Conservation (phyloP, 2,329 filamentous ascomycete genomes). For the Septoria linicola region DNA sequence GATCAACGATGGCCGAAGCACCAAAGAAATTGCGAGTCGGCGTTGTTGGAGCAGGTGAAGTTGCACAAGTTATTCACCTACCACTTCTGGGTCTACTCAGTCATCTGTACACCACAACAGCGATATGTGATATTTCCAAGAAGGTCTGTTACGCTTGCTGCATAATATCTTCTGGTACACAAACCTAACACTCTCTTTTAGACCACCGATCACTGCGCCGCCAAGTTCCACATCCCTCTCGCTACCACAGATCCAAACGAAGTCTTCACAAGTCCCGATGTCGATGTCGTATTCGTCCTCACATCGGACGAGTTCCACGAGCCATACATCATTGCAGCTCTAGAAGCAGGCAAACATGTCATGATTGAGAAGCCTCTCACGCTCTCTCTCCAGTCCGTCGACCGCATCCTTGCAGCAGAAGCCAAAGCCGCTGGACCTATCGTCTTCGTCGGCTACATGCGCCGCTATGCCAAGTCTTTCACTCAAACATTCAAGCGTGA, state of each 20-base stretch:
- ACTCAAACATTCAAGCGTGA: conserved; percentile 54
- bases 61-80: conserved; percentile 51
- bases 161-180: neutral
- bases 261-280: conserved; percentile 45
- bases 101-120: conserved; percentile 48
- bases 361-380: conserved; percentile 62
- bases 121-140: conserved; percentile 55
- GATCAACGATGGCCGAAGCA: conserved; percentile 1
- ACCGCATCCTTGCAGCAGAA: conserved; percentile 53
- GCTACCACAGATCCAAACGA: conserved; percentile 43
- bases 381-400: conserved; percentile 48
- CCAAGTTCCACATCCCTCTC: conserved; percentile 38
- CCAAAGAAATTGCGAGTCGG: conserved; percentile 37
- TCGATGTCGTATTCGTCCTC: conserved; percentile 56
- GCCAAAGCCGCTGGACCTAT: conserved; percentile 42
- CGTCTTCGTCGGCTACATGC: conserved; percentile 62
- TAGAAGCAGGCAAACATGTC: conserved; percentile 56
- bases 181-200: conserved; percentile 2
- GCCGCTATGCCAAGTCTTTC: conserved; percentile 60
- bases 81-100: conserved; percentile 49
- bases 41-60: conserved; percentile 51
- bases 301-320: conserved; percentile 57
- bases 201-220: conserved; percentile 41
- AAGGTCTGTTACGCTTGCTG: conserved; percentile 28
- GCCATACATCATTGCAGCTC: conserved; percentile 52